phyloP scores from a whole-genome alignment of 2,329 filamentous ascomycete species.

The Clonostachys rhizophaga region DNA sequence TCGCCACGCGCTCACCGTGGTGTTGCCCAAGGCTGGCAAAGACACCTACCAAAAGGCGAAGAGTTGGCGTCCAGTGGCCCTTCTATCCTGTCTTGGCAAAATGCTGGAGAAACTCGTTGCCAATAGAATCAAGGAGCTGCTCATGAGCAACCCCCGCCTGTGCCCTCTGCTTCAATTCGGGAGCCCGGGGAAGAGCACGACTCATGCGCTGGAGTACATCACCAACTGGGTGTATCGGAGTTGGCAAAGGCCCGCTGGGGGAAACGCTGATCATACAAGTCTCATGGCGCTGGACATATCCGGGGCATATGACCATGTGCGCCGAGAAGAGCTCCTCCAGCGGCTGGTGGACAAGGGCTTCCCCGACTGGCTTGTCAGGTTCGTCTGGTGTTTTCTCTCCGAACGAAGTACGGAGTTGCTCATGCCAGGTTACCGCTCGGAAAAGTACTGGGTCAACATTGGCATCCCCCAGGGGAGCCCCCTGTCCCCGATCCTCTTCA shows the following conservation, averaged over 20 bases:
- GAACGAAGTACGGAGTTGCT: neutral
- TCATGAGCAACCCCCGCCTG: neutral
- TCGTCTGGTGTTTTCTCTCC: neutral
- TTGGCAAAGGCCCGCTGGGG: neutral
- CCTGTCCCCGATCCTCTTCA: neutral
- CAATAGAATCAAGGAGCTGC: neutral
- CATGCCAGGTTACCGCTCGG: neutral
- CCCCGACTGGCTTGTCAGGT: neutral
- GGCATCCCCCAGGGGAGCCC: neutral
- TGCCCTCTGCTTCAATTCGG: neutral
- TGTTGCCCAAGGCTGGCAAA: neutral
- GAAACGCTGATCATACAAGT: neutral
- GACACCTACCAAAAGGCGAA: neutral
- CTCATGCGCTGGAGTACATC: neutral
- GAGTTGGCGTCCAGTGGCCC: neutral
- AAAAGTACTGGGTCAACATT: neutral
- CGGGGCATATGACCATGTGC: neutral
- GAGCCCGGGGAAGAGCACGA: neutral
- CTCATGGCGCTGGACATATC: neutral
- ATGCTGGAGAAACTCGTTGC: neutral
- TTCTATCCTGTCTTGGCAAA: neutral
- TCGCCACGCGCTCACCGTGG: too few relatives aligned
- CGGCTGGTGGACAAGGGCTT: neutral
- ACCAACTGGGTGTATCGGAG: neutral
- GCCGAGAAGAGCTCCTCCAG: neutral